These are phyloP conservation scores for Fraxinus greggii DNA, from an alignment of 305 asterid species.

Conservation along the genomic window DNA sequence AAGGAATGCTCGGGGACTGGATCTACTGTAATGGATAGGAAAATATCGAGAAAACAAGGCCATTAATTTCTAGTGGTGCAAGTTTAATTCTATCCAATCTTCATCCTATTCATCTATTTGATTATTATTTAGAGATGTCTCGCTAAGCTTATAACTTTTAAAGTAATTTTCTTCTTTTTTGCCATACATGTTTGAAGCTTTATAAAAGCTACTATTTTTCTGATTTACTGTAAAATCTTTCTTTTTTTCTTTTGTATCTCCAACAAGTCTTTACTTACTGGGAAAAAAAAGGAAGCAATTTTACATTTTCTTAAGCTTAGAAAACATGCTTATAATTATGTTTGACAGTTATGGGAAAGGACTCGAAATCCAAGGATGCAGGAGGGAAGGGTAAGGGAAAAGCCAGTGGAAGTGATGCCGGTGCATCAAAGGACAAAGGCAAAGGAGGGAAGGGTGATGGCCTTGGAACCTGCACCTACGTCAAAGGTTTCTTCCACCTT, in stretches of 20 bases:
- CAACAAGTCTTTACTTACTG: background rate
- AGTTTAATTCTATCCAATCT: background rate
- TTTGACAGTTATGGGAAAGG: constrained; percentile 65
- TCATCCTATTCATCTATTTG: background rate
- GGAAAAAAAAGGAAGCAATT: background rate
- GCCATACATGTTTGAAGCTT: background rate
- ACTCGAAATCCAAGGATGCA: constrained; percentile 54
- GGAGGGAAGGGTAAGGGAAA: constrained; percentile 83
- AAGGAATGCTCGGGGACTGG: background rate
- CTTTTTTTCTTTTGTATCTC: background rate
- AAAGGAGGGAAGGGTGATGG: constrained; percentile 82
- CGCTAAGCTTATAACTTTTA: background rate
- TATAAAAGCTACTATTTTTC: background rate
- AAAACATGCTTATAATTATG: background rate
- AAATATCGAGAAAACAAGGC: background rate
- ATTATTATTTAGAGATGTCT: background rate
- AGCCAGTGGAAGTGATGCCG: constrained; percentile 74
- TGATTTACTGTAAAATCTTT: background rate
- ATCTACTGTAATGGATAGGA: background rate
- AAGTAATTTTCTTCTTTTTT: background rate
- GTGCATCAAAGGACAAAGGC: constrained; percentile 81
- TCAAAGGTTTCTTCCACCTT: constrained; percentile 57
- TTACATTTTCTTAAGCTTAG: background rate
- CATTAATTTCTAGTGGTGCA: background rate
- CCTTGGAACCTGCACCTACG: constrained; percentile 93